Evolutionary conservation across 768 basidiomycete genomes (phyloP), one percentile per base, ranked within the genome.

Genomic region (Lyophyllum atratum): DNA sequence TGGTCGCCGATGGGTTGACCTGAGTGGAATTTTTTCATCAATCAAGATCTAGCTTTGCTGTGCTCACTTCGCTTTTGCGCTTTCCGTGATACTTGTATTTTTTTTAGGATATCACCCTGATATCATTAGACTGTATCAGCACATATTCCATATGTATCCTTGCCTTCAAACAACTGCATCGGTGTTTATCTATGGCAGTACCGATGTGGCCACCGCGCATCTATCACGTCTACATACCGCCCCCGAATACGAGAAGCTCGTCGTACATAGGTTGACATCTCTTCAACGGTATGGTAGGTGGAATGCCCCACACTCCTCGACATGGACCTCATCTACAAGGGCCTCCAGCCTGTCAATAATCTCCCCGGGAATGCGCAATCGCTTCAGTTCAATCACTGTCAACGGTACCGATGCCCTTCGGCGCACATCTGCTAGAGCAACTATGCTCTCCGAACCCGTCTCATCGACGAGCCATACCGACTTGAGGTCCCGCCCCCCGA

Each of bases 1-100:
- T 71, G 95, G 92, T 34, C 80, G 95, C 60, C 83, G 93, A 56
- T 98, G 92, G 89, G 92, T 99, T 17, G 86, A 92, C 63, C 80
- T 99, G 63, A 76, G 79, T 34, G 66, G 77, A 4, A 74, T 99
- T 51, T 98, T 99, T 73, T 86, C 90, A 28, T 89, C 86, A 67
- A 89, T 95, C 85, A 89, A 83, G 62, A 28, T 85, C 48, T 87
- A 59, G 40, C 39, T 49, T 33, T 55, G 29, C 47, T 63, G 46
- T 54, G 42, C 25, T 51, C 56, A 28, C 55, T 25, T 22, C 7
- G 11, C n/a, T 51, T 42, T 42, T 40, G 15, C n/a, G 39, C 26
- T 49, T 37, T 49, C 33, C 4, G 29, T 14, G 15, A 21, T 15
- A 24, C 7, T 24, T 37, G 33, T 49, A 49, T 24, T 37, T 21